Conservation (phyloP, 345 rosid species). For the Ailanthus altissimus region DNA sequence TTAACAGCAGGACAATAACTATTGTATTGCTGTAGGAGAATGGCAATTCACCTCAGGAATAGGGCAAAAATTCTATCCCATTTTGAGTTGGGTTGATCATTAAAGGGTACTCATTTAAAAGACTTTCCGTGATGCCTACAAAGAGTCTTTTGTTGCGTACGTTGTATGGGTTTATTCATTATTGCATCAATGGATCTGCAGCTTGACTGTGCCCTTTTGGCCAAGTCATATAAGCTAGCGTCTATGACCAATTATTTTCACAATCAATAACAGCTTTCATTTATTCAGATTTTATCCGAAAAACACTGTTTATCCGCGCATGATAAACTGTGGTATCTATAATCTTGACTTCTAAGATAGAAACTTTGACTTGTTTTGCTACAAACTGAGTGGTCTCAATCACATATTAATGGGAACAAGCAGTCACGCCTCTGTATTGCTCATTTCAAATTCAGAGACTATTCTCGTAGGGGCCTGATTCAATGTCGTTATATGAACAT, state of each 20-base stretch:
- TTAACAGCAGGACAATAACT: background rate
- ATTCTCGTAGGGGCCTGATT: background rate
- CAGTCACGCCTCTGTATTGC: background rate
- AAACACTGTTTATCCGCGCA: background rate
- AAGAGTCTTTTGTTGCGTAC: background rate
- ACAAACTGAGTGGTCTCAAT: conserved; percentile 11
- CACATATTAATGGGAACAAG: conserved; percentile 6
- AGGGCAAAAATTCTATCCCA: background rate
- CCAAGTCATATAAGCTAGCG: background rate
- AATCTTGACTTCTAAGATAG: conserved; percentile 10
- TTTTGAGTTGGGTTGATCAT: background rate
- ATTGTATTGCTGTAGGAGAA: background rate
- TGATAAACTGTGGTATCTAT: background rate
- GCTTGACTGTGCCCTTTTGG: background rate
- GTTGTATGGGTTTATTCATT: background rate
- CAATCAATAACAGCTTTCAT: background rate
- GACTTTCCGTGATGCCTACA: background rate
- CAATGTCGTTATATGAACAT: conserved; percentile 1
- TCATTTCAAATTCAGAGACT: conserved; percentile 2
- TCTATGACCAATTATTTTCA: background rate
- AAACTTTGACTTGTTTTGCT: conserved; percentile 12
- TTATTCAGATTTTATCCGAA: background rate
- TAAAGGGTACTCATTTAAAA: background rate
- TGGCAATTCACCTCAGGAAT: background rate
- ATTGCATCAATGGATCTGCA: background rate